Evolutionary conservation across 2,329 filamentous ascomycete species (phyloP), one percentile per base, ranked within the genome.

Genomic region (Hyphodiscus sp.): DNA sequence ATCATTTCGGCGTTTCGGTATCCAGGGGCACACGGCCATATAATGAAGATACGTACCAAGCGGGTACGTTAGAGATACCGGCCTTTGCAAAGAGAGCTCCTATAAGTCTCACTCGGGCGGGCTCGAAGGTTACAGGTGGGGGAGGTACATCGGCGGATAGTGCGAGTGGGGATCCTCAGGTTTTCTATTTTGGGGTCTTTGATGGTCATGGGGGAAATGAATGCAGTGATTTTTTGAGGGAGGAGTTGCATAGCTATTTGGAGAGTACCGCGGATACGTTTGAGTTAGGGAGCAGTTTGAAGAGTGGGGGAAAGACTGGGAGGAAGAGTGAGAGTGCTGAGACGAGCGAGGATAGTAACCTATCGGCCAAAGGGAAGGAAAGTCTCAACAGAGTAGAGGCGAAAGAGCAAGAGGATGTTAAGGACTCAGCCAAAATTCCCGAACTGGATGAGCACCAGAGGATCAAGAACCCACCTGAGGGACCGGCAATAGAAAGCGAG

Each of bases 111-210:
- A 68, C 60, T 51, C 47, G 65, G 16, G 55, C 48, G 18, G 53
- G 57, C 10, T 51, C 52, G 20, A 58, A 57, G 29, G 41, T 41
- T 2, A 61, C 51, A 20, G 80, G 75, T 57, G 83, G 83, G 48
- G 80, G 75, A 58, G 83, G 83, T 49, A 89, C 80, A 20, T 82
- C 77, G 10, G 89, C 89, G 6, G 87, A 89, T 54, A 87, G 85
- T 59, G 82, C 87, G 1, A 87, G 82, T 58, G 92, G 92, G 2
- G 92, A 97, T 67, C 92, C 92, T 1, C 92, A 97, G 68, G 86
- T 97, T 33, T 99, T 99, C 71, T 99, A 97, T 70, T 99, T 96
- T 76, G 91, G 82, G 1, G 85, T 97, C 1, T 99, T 97, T 66
- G 94, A 99, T 70, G 94, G 94, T 2, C 94, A 99, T 72, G 94